Percentiles rank a stretch among this genome's conserved stretches.
Evolutionary conservation across 2,329 filamentous ascomycete genomes (phyloP).

Genomic region (Emmonsia crescens): DNA sequence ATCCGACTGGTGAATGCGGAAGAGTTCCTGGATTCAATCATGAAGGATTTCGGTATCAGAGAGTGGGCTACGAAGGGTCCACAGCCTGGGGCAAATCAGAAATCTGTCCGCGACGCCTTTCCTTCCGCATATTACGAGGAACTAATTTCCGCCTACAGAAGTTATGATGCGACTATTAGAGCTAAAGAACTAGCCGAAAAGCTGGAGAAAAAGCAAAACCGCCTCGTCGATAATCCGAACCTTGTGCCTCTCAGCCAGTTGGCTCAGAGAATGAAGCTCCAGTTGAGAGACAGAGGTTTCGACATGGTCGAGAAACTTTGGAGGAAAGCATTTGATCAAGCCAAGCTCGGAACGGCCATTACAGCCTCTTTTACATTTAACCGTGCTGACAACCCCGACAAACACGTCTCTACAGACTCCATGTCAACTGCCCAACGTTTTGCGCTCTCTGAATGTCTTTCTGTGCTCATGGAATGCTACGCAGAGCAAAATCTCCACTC

Average conservation of each 20-base stretch:
- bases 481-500: conserved; percentile 42
- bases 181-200: conserved; percentile 22
- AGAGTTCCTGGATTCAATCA: conserved; percentile 26
- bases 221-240: conserved; percentile 9
- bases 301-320: conserved; percentile 56
- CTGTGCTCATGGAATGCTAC: conserved; percentile 44
- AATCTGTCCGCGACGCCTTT: conserved; percentile 31
- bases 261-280: conserved; percentile 51
- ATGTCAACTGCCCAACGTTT: conserved; percentile 36
- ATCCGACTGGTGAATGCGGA: conserved; percentile 24
- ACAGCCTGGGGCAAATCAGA: conserved; percentile 23
- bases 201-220: conserved; percentile 13
- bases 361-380: not conserved
- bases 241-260: conserved; percentile 3
- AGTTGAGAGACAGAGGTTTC: conserved; percentile 48
- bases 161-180: conserved; percentile 34
- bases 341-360: conserved; percentile 30
- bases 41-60: conserved; percentile 29
- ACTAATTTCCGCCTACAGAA: conserved; percentile 46
- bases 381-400: not conserved
- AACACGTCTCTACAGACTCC: not conserved
- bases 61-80: conserved; percentile 36
- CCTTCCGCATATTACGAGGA: conserved; percentile 44
- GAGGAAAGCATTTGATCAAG: conserved; percentile 48
- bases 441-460: conserved; percentile 39